These are phyloP conservation scores for Trypanosoma vivax DNA, from an alignment of 208 protist genomes.

Conservation along the genomic window DNA sequence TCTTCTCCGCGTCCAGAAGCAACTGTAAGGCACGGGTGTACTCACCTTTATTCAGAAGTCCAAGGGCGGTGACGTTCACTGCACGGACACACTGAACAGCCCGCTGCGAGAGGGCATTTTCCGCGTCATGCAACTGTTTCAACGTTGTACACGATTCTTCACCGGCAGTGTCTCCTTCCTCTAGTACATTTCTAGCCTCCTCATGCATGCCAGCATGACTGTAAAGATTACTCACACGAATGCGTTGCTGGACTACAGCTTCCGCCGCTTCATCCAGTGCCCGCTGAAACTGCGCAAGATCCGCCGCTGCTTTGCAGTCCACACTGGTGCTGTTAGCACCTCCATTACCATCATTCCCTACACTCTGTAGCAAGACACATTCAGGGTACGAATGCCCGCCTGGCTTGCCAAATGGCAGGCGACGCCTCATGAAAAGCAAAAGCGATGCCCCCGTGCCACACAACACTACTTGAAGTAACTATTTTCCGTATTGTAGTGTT, in stretches of 20 bases:
- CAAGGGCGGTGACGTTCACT: constrained; percentile 33
- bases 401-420: no score
- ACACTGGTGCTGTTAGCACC: not conserved
- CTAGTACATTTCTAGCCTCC: not conserved
- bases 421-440: no score
- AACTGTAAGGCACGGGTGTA: constrained; percentile 52
- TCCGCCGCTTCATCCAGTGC: constrained; percentile 5
- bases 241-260: constrained; percentile 18
- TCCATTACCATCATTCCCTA: no score
- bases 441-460: no score
- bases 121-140: constrained; percentile 4
- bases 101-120: constrained; percentile 17
- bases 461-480: no score
- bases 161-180: constrained; percentile 3
- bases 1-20: constrained; percentile 28
- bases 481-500: no score
- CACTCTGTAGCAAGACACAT: no score
- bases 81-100: constrained; percentile 23
- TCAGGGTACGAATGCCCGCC: no score
- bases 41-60: constrained; percentile 48
- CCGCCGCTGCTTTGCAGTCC: constrained; percentile 1
- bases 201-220: not conserved
- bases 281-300: constrained; percentile 3
- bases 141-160: not conserved
- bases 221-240: constrained; percentile 1